A percentile compares a stretch with the other conserved stretches of the same genome.
Conservation (phyloP, 768 basidiomycete species). For the Podaxis sp. region DNA sequence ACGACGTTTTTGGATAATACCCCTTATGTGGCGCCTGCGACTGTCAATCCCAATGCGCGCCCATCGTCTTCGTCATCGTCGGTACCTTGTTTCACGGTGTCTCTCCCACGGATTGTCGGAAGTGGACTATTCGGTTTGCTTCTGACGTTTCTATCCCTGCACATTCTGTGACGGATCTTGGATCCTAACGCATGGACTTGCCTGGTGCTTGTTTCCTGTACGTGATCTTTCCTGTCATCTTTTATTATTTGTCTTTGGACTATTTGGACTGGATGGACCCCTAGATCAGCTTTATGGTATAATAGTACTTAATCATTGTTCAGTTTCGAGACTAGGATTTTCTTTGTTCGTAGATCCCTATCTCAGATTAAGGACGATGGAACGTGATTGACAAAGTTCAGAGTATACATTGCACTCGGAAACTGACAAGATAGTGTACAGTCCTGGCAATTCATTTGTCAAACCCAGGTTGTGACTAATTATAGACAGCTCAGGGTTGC, state of each 20-base stretch:
- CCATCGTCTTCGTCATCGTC: slow-evolving; percentile 17
- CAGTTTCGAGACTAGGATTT: neutral
- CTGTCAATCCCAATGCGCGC: slow-evolving; percentile 21
- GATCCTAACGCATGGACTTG: neutral
- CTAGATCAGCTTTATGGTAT: neutral
- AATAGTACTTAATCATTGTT: neutral
- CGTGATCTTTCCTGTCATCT: neutral
- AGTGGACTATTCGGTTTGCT: neutral
- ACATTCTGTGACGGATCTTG: neutral
- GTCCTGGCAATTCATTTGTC: neutral
- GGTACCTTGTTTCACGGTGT: neutral
- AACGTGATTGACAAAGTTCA: neutral
- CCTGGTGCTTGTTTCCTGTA: neutral
- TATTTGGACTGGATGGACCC: neutral
- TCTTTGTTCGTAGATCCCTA: neutral
- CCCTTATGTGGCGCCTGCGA: slow-evolving; percentile 24
- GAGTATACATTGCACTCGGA: neutral
- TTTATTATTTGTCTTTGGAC: neutral
- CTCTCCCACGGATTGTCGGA: neutral
- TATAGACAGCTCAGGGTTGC: neutral
- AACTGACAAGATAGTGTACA: neutral
- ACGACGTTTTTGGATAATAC: slow-evolving; percentile 31
- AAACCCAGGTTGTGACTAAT: neutral
- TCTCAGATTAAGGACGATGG: neutral
- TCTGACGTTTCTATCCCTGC: neutral